Evolutionary conservation across 2,329 filamentous ascomycete genomes (phyloP).

Genomic region (Tetracladium maxilliforme): DNA sequence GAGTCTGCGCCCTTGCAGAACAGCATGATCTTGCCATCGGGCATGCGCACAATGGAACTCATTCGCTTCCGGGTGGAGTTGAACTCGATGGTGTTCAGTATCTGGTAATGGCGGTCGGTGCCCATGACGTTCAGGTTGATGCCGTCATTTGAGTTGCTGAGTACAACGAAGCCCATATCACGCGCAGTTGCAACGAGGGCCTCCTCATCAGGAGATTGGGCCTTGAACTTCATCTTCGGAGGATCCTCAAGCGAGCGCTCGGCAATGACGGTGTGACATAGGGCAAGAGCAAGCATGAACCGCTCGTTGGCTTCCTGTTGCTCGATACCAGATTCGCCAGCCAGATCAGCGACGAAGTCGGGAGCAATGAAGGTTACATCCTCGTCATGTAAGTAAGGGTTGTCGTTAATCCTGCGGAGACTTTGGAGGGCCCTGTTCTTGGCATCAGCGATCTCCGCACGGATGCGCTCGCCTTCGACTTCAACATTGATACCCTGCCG

Average conservation of each 20-base stretch:
- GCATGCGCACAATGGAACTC: slow-evolving; percentile 95
- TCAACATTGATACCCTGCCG: slow-evolving; percentile 78
- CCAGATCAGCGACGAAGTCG: slow-evolving; percentile 72
- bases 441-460: slow-evolving; percentile 64
- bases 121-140: slow-evolving; percentile 81
- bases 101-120: slow-evolving; percentile 67
- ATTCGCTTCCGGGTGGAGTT: slow-evolving; percentile 94
- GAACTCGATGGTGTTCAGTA: slow-evolving; percentile 93
- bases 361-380: slow-evolving; percentile 86
- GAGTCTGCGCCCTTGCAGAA: slow-evolving; percentile 98
- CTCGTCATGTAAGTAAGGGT: slow-evolving; percentile 82
- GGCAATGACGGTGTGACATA: slow-evolving; percentile 95
- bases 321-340: slow-evolving; percentile 58
- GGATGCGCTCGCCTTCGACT: slow-evolving; percentile 57
- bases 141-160: slow-evolving; percentile 65
- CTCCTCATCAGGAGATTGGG: slow-evolving; percentile 92
- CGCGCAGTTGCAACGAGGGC: slow-evolving; percentile 87
- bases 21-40: slow-evolving; percentile 73
- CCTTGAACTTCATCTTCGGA: slow-evolving; percentile 87
- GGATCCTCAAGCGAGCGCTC: slow-evolving; percentile 82
- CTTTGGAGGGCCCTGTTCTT: slow-evolving; percentile 57
- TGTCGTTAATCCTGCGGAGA: slow-evolving; percentile 68
- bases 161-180: slow-evolving; percentile 87
- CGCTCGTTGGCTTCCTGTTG: slow-evolving; percentile 69
- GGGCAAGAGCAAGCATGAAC: slow-evolving; percentile 87